phyloP scores from a whole-genome alignment of 2,329 filamentous ascomycete genomes.

The Diaporthe vexans region DNA sequence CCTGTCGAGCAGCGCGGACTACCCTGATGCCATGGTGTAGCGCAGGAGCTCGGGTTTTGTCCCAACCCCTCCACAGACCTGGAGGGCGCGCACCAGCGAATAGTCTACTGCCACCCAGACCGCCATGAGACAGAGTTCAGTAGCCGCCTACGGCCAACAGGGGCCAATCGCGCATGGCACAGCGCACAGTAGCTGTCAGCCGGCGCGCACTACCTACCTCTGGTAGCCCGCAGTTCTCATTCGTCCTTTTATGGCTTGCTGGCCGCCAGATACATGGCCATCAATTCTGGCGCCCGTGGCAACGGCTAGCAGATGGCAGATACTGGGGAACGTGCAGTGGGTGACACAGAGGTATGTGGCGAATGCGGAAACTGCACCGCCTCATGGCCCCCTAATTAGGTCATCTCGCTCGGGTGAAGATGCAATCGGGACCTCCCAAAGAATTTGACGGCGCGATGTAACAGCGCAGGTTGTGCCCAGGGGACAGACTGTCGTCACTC shows the following conservation, averaged over 20 bases:
- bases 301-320: background rate
- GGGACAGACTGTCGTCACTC: constrained; percentile 28
- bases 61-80: background rate
- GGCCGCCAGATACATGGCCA: background rate
- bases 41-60: background rate
- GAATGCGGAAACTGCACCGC: constrained; percentile 35
- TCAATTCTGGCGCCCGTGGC: constrained; percentile 5
- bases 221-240: background rate
- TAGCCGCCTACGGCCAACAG: background rate
- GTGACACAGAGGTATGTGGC: constrained; percentile 16
- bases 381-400: constrained; percentile 31
- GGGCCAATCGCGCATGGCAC: constrained; percentile 22
- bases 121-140: constrained; percentile 29
- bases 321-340: background rate
- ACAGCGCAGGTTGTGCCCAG: constrained; percentile 24
- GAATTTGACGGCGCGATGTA: constrained; percentile 26
- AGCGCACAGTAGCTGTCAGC: constrained; percentile 6
- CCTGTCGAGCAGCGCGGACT: background rate
- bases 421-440: constrained; percentile 19
- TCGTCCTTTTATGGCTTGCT: background rate
- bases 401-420: constrained; percentile 3
- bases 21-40: constrained; percentile 6
- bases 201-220: background rate
- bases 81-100: constrained; percentile 24
- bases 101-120: constrained; percentile 1